Percentiles rank a stretch among this genome's conserved stretches.
These are phyloP conservation scores for Colletotrichum godetiae DNA, from an alignment of 2,329 filamentous ascomycete species.

Conservation along the genomic window DNA sequence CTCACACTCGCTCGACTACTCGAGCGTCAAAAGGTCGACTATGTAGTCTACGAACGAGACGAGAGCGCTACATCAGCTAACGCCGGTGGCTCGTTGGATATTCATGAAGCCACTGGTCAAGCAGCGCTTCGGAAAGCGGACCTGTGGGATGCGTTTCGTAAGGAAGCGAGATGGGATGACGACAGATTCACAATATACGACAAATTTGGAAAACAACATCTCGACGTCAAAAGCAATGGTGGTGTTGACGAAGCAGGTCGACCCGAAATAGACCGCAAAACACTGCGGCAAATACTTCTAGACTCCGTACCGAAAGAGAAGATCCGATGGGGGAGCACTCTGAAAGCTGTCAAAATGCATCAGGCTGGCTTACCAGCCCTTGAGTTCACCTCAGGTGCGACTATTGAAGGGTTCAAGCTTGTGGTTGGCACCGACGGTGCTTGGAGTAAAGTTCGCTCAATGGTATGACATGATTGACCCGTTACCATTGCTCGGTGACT, in stretches of 20 bases:
- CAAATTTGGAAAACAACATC: not conserved
- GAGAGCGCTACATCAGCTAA: not conserved
- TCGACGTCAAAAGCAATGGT: not conserved
- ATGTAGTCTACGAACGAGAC: not conserved
- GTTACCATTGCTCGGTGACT: not conserved
- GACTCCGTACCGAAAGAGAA: not conserved
- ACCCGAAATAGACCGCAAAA: not conserved
- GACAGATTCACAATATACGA: not conserved
- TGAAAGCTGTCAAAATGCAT: not conserved
- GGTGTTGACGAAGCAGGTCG: not conserved
- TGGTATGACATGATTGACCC: not conserved
- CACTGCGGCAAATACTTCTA: not conserved
- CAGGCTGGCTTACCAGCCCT: not conserved
- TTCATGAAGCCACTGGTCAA: not conserved
- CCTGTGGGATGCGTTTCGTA: not conserved
- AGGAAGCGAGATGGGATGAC: not conserved
- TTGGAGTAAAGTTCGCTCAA: not conserved
- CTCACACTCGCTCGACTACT: not conserved
- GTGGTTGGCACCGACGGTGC: not conserved
- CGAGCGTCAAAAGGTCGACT: not conserved
- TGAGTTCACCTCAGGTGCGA: not conserved
- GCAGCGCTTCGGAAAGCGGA: not conserved
- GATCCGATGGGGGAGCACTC: not conserved
- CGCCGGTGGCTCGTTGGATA: not conserved
- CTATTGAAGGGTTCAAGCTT: not conserved